A percentile compares a stretch with the other conserved stretches of the same genome.
Conservation (phyloP, 257 asterid genomes). For the Apocynum venetum region DNA sequence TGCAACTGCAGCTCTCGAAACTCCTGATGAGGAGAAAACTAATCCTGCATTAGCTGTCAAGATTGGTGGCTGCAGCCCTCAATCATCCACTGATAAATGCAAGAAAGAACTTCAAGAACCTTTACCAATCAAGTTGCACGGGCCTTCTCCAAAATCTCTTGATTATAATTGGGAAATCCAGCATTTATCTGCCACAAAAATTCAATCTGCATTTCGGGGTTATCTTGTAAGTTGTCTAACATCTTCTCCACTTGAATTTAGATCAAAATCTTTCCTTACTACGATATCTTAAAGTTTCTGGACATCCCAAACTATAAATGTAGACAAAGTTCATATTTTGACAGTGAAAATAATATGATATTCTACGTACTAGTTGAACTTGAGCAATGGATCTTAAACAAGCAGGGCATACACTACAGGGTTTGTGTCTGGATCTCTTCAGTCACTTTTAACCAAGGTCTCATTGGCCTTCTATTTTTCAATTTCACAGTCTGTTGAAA, state of each 20-base stretch:
- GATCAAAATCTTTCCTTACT: no score
- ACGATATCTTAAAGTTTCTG: no score
- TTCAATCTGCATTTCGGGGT: slow-evolving; percentile 80
- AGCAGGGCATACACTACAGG: no score
- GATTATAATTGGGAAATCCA: slow-evolving; percentile 22
- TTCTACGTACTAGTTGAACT: no score
- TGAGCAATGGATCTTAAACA: no score
- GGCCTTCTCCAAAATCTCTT: slow-evolving; percentile 7
- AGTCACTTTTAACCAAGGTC: no score
- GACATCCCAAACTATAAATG: no score
- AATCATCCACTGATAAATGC: slow-evolving; percentile 19
- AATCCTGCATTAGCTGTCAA: slow-evolving; percentile 1
- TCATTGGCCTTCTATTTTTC: no score
- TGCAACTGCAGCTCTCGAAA: slow-evolving; percentile 19
- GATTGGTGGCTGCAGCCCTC: slow-evolving; percentile 7
- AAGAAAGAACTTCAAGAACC: slow-evolving; percentile 22
- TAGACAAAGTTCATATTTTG: no score
- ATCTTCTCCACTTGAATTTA: not conserved
- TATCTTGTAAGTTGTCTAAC: slow-evolving; percentile 53
- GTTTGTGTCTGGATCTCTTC: no score
- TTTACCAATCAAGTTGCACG: slow-evolving; percentile 13
- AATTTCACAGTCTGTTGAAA: no score
- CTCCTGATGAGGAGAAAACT: not conserved
- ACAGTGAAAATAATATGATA: no score
- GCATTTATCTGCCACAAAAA: slow-evolving; percentile 51